Conservation (phyloP, 176 grass and related monocot genomes). For the Triticum turgidum region DNA sequence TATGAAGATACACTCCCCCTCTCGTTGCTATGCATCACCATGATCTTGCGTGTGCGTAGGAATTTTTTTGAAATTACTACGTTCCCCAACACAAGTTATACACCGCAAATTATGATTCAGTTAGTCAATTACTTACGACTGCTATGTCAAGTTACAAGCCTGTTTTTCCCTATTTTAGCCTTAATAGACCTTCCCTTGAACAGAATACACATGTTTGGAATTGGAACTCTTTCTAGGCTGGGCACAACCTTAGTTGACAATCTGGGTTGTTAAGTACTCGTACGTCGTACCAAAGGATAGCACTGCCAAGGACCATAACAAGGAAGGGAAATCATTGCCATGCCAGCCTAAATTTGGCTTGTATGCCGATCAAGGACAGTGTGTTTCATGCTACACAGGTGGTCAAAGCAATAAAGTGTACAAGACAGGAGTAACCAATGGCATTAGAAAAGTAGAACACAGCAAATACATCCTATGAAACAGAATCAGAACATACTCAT, state of each 20-base stretch:
- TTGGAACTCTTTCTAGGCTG: background rate
- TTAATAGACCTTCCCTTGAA: background rate
- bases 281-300: background rate
- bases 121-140: background rate
- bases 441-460: background rate
- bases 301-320: background rate
- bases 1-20: too few relatives aligned
- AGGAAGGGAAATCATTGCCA: background rate
- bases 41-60: too few relatives aligned
- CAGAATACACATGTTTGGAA: background rate
- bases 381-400: background rate
- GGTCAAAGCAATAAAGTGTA: background rate
- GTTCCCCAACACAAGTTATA: too few relatives aligned
- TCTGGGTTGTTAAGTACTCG: background rate
- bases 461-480: constrained; percentile 17
- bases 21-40: too few relatives aligned
- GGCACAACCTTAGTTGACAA: background rate
- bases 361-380: background rate
- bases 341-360: background rate
- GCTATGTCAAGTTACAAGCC: background rate
- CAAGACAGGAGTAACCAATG: background rate
- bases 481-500: constrained; percentile 43
- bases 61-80: too few relatives aligned
- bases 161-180: background rate
- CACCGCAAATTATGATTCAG: background rate